Evolutionary conservation across 2,329 filamentous ascomycete species (phyloP), one percentile per base, ranked within the genome.

Genomic region (Aspergillus flavus): DNA sequence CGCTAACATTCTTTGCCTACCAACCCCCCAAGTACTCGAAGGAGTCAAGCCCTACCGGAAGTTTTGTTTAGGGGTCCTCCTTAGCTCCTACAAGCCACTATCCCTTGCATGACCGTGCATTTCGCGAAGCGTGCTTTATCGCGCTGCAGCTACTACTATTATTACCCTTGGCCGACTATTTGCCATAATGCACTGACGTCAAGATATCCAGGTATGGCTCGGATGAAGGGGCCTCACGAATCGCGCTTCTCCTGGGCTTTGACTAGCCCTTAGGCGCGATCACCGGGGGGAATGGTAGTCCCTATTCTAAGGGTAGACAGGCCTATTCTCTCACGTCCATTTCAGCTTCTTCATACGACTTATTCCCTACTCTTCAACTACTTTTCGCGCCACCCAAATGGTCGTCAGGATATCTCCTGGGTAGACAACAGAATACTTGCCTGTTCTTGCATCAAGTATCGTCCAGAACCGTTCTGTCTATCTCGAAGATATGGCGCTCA

Each of bases 181-280:
- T 68, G 68, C 67, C 73, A 76, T 76, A 74, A 72, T 74, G 73
- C 61, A 58, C 69, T 76, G 75, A 78, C 70, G 73, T 76, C 69
- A 66, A 67, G 73, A 78, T 78, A 78, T 74, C 71, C 67, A 77
- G 71, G 71, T 65, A 78, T 78, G 76, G 74, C 75, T 78, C 72
- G 69, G 64, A 67, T 62, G 63, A 72, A 76, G 71, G 74, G 72
- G 71, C 61, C 64, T 65, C 70, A 69, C 64, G 67, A 68, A 70
- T 68, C 75, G 71, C 72, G 75, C 69, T 66, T 65, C 69, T 73
- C 72, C 72, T 72, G 64, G 73, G 68, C 68, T 64, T 48, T 61
- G 64, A 64, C 57, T 70, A 62, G 60, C 72, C 74, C 76, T 75
- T 73, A 66, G 69, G 64, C 68, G 62, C 68, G 69, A 69, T 58